Conservation (phyloP, 2,329 filamentous ascomycete genomes). For the Lanzia echinophila region DNA sequence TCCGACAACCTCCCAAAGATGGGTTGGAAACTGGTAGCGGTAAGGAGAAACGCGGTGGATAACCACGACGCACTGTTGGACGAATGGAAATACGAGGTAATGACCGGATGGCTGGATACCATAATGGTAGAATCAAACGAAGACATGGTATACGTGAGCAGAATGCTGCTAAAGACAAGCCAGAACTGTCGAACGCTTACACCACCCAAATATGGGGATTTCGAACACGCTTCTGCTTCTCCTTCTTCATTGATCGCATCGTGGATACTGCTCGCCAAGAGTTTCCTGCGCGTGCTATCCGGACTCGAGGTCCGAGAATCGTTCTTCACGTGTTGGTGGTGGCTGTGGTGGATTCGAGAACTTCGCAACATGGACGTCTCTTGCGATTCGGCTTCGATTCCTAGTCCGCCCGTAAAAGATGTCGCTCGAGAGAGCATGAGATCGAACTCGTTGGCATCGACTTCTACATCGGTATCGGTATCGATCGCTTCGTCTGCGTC, state of each 20-base stretch:
- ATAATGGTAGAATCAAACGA: slow-evolving; percentile 75
- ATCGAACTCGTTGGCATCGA: slow-evolving; percentile 28
- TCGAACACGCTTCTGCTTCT: slow-evolving; percentile 4
- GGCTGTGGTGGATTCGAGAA: slow-evolving; percentile 21
- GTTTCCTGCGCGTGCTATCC: slow-evolving; percentile 19
- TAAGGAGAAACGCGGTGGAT: slow-evolving; percentile 71
- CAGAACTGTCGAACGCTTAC: slow-evolving; percentile 47
- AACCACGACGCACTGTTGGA: slow-evolving; percentile 79
- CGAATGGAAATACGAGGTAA: slow-evolving; percentile 71
- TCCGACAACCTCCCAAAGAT: slow-evolving; percentile 69
- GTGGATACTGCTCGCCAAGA: slow-evolving; percentile 14
- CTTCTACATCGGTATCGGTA: slow-evolving; percentile 34
- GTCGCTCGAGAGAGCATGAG: slow-evolving; percentile 23
- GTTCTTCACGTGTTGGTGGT: slow-evolving; percentile 8
- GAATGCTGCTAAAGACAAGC: slow-evolving; percentile 53
- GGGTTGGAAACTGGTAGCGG: slow-evolving; percentile 69
- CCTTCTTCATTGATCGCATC: slow-evolving; percentile 10
- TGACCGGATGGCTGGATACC: slow-evolving; percentile 74
- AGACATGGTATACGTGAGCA: slow-evolving; percentile 51
- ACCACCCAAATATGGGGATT: slow-evolving; percentile 35
- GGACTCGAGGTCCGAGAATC: slow-evolving; percentile 16
- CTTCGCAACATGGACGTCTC: slow-evolving; percentile 28
- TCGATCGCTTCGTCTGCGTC: slow-evolving; percentile 15
- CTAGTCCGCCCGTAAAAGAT: slow-evolving; percentile 24
- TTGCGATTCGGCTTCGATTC: slow-evolving; percentile 26